A percentile compares a stretch with the other conserved stretches of the same genome.
Evolutionary conservation across 1,139 yeast species (phyloP).

Genomic region (Scheffersomyces quercinus): DNA sequence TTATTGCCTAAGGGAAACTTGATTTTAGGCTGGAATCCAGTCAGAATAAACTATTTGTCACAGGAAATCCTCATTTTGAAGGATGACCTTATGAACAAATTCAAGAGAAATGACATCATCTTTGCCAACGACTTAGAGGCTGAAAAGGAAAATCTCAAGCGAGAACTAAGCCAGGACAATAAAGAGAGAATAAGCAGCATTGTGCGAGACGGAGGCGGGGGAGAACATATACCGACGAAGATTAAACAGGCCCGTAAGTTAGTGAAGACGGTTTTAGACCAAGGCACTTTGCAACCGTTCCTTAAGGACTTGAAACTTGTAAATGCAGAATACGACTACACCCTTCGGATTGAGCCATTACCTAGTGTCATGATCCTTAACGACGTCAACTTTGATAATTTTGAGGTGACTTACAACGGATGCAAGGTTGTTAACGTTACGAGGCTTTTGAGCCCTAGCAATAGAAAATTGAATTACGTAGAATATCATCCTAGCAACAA

Average conservation of each 20-base stretch:
- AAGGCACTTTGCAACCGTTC: slow-evolving; percentile 86
- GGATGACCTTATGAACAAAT: slow-evolving; percentile 69
- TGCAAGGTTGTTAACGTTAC: slow-evolving; percentile 81
- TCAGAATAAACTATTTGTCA: slow-evolving; percentile 71
- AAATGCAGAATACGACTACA: slow-evolving; percentile 67
- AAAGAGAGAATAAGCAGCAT: slow-evolving; percentile 11
- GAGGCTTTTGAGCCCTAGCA: slow-evolving; percentile 43
- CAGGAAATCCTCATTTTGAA: slow-evolving; percentile 79
- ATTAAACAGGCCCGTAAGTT: slow-evolving; percentile 70
- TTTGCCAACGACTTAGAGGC: slow-evolving; percentile 46
- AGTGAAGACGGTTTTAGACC: slow-evolving; percentile 80
- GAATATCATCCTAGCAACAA: slow-evolving; percentile 68
- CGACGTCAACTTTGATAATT: slow-evolving; percentile 70
- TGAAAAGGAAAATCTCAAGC: slow-evolving; percentile 24
- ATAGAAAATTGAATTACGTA: slow-evolving; percentile 58
- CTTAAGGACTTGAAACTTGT: slow-evolving; percentile 59
- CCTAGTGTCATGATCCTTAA: slow-evolving; percentile 69
- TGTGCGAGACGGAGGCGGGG: slow-evolving; percentile 13
- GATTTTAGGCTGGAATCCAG: slow-evolving; percentile 70
- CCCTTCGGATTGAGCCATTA: slow-evolving; percentile 71
- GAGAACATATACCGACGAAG: slow-evolving; percentile 11
- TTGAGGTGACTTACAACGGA: slow-evolving; percentile 78
- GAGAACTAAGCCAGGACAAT: slow-evolving; percentile 18
- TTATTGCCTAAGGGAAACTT: slow-evolving; percentile 60
- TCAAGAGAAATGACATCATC: slow-evolving; percentile 67